These are phyloP conservation scores for Rhododendron griersonianum DNA, from an alignment of 148 eudicot species.

Conservation along the genomic window DNA sequence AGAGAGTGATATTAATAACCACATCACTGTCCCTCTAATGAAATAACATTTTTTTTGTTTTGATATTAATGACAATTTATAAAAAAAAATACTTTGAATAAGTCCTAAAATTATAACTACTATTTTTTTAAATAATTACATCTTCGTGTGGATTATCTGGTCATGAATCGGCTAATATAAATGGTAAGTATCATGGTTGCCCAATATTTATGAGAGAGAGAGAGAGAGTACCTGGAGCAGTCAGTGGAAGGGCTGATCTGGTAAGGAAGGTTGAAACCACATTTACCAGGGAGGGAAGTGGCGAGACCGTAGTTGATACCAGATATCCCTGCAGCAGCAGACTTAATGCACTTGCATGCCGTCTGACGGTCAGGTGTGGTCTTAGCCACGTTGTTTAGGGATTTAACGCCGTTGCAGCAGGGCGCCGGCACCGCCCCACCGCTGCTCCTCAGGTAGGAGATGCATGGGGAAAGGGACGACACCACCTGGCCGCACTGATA, in stretches of 20 bases:
- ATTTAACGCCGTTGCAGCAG: constrained; percentile 23
- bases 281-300: constrained; percentile 24
- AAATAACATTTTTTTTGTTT: too few relatives aligned
- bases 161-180: too few relatives aligned
- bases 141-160: too few relatives aligned
- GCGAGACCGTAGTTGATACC: constrained; percentile 13
- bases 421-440: neutral
- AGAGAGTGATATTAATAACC: too few relatives aligned
- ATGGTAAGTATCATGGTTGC: neutral
- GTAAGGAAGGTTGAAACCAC: constrained; percentile 28
- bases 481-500: constrained; percentile 23
- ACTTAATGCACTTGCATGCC: constrained; percentile 22
- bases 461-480: constrained; percentile 18
- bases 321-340: neutral
- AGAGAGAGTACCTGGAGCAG: constrained; percentile 21
- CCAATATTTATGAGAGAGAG: neutral
- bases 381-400: constrained; percentile 3
- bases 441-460: constrained; percentile 14
- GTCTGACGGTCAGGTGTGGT: constrained; percentile 16
- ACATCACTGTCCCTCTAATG: too few relatives aligned
- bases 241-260: constrained; percentile 23
- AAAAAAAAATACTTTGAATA: too few relatives aligned
- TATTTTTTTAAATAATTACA: too few relatives aligned
- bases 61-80: too few relatives aligned
- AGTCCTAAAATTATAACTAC: too few relatives aligned